Base-by-base conservation (phyloP, 768 basidiomycete genomes). In the Agaricus subrufescens region DNA sequence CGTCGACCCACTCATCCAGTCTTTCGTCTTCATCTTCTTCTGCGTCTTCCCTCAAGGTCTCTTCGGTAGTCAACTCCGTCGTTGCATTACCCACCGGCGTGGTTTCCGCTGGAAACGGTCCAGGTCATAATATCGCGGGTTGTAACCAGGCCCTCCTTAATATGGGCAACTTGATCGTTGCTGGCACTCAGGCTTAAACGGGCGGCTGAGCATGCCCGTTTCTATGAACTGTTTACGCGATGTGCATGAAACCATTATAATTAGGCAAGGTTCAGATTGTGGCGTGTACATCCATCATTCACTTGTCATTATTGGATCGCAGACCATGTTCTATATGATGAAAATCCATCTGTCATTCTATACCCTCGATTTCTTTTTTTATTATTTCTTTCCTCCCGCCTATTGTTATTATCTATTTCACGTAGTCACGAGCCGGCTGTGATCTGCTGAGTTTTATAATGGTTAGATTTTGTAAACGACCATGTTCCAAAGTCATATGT, bases 91-190 rank as follows among this genome's bases (percentile, higher is more conserved):
- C 59, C 42, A 60, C 54, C 44, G 47, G 54, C 29, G 47, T 34
- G 5, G 23, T 45, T n/a, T 59, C 72, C 44, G 67, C 72, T 26
- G 58, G 67, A n/a, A 59, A 75, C 27, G 60, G 69, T 50, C 71
- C 14, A 19, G 25, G 9, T 37, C 47, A 74, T 29, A 59, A 68
- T 46, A 46, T 67, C 34, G 59, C 57, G 14, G 50, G 39, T 15
- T 56, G 77, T 19, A 70, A 72, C 49, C 43, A 67, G 30, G 59
- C 69, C n/a, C 8, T 80, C 30, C 50, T 76, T 46, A 63, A 63
- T 25, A n/a, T 78, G 12, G 74, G 65, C 6, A 64, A 62, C 15
- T 38, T 73, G 34, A 62, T 65, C 39, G 60, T 67, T 12, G 68
- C 66, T 42, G 67, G 64, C 30, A 67, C 60, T 39, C 52, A 66